Evolutionary conservation across 306 rosid genomes (phyloP), one percentile per base, ranked within the genome.

Genomic region (Acacia confusa): DNA sequence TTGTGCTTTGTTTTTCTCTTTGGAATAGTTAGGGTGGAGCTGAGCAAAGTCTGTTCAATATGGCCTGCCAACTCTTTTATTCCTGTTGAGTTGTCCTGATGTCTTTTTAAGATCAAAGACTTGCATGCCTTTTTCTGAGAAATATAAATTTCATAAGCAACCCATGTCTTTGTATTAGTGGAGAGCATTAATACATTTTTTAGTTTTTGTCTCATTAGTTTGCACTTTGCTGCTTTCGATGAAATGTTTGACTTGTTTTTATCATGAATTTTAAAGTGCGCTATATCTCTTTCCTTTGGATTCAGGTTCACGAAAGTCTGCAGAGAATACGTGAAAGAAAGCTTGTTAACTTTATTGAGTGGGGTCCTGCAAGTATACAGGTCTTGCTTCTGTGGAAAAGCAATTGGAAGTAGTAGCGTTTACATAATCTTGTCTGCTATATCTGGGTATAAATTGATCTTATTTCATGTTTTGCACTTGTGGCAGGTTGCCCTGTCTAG

Each of bases 331-430:
- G 98, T 45, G 98, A 95, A 92, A 90, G 98, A 82, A 95, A 95
- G 90, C 95, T 92, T 40, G 98, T 95, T 69, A 95, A 95, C 91
- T 95, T 95, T 81, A 92, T 95, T 75, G 97, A 95, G 82, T 95
- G 98, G 98, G 98, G 98, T 57, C 98, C 98, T 75, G 98, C 98
- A 50, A 95, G 98, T 84, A 95, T 95, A 79, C 98, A 95, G 97
- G 98, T 95, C 27, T 82, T 38, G 79, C 71, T 70, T 30, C 66
- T 52, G 77, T 73, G 78, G 63, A n/a, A 44, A 78, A 78, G 63
- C 61, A 74, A 79, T 28, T 79, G 68, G 34, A 70, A 68, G 57
- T 82, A 72, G 70, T 60, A 45, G 67, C 53, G 25, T 70, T 43
- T 78, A 66, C 63, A 76, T 80, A 11, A 41, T 36, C 68, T 81